Percentiles rank a stretch among this genome's conserved stretches.
Evolutionary conservation across 2,329 filamentous ascomycete genomes (phyloP).

Genomic region (Fusarium musae): DNA sequence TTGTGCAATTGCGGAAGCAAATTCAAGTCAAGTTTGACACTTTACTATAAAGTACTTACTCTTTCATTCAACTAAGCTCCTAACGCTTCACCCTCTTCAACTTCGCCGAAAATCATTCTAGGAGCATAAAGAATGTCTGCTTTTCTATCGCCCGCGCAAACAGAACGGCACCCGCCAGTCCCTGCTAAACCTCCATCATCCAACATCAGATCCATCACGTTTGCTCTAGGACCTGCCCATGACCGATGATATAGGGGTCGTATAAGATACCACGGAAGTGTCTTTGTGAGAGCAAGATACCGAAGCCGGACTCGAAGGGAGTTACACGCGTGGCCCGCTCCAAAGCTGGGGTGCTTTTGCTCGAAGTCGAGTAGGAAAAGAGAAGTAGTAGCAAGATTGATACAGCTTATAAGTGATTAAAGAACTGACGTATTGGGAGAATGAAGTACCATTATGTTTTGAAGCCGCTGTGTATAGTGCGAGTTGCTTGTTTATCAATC

Average conservation of each 20-base stretch:
- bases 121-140: background rate
- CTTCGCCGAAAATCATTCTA: accelerated
- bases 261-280: accelerated
- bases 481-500: background rate
- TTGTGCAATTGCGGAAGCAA: background rate
- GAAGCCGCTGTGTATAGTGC: background rate
- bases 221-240: accelerated
- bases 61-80: accelerated
- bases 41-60: accelerated
- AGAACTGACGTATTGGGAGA: accelerated
- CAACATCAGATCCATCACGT: background rate
- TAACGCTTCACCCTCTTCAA: accelerated
- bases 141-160: no score
- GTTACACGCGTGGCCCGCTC: accelerated
- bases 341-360: accelerated
- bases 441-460: accelerated
- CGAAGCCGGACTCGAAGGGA: background rate
- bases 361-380: background rate
- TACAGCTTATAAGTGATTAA: accelerated
- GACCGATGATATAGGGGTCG: accelerated
- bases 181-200: no score
- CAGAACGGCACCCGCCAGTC: no score
- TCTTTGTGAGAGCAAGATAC: accelerated
- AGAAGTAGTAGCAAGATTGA: no score
- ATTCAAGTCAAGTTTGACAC: accelerated